Evolutionary conservation across 768 basidiomycete genomes (phyloP).

Genomic region (Cystobasidium tubakii): DNA sequence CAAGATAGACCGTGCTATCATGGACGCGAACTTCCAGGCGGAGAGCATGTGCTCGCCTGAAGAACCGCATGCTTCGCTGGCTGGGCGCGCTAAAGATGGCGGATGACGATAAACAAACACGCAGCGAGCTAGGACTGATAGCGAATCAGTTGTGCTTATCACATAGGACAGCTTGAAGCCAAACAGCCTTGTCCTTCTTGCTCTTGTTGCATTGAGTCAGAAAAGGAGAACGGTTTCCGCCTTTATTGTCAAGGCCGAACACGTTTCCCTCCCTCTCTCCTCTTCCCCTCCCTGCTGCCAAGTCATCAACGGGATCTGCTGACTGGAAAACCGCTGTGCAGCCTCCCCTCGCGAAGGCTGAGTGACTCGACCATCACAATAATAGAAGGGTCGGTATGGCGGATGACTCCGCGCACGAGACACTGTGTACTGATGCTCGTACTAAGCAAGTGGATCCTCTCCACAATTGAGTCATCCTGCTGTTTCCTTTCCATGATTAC

Average conservation of each 20-base stretch:
- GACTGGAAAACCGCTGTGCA: background rate
- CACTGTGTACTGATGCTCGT: no score
- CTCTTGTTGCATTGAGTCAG: background rate
- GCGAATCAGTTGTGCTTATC: background rate
- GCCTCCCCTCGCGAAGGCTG: background rate
- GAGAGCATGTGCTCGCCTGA: conserved; percentile 13
- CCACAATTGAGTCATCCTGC: no score
- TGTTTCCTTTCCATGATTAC: no score
- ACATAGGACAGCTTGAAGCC: background rate
- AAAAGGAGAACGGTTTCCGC: background rate
- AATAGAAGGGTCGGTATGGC: no score
- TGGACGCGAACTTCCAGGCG: conserved; percentile 1
- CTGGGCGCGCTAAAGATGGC: conserved; percentile 6
- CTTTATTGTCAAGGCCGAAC: background rate
- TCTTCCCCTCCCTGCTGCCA: background rate
- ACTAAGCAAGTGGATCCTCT: no score
- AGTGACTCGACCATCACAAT: no score
- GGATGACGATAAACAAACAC: background rate
- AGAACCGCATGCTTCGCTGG: conserved; percentile 17
- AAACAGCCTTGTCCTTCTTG: background rate
- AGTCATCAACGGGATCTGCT: conserved; percentile 3
- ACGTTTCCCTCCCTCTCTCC: background rate
- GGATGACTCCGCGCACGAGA: no score
- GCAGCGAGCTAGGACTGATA: background rate
- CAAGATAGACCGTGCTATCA: conserved; percentile 1